Percentiles rank a stretch among this genome's conserved stretches.
Evolutionary conservation across 192 early-diverging fungal species (phyloP).

Genomic region (Backusella tuberculispora): DNA sequence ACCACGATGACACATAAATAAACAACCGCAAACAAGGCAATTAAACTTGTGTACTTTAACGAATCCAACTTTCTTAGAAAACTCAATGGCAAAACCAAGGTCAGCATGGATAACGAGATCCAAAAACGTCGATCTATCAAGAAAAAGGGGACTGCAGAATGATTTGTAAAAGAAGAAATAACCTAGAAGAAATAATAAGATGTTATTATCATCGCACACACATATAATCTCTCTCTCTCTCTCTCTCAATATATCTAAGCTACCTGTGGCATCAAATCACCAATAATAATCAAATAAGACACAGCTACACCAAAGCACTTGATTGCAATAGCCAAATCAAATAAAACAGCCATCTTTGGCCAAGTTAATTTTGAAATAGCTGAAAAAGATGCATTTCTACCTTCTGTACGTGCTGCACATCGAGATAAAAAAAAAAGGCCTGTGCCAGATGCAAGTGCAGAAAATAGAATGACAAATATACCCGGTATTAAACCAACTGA

Average conservation of each 20-base stretch:
- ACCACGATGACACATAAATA: slow-evolving; percentile 90
- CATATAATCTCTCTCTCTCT: background rate
- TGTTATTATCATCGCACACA: background rate
- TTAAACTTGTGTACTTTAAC: slow-evolving; percentile 84
- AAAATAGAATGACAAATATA: slow-evolving; percentile 78
- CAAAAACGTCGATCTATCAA: slow-evolving; percentile 76
- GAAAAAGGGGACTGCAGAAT: slow-evolving; percentile 22
- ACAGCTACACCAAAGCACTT: slow-evolving; percentile 98
- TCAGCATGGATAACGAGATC: slow-evolving; percentile 79
- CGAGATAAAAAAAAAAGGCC: slow-evolving; percentile 86
- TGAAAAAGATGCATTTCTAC: slow-evolving; percentile 88
- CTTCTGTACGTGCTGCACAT: slow-evolving; percentile 74
- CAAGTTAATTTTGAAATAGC: slow-evolving; percentile 90
- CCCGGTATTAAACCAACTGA: slow-evolving; percentile 84
- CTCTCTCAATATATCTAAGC: background rate
- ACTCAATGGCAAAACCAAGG: slow-evolving; percentile 70
- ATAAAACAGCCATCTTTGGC: slow-evolving; percentile 86
- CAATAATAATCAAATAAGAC: slow-evolving; percentile 94
- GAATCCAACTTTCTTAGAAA: slow-evolving; percentile 90
- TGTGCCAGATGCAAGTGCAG: slow-evolving; percentile 72
- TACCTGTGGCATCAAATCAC: slow-evolving; percentile 89
- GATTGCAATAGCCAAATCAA: slow-evolving; percentile 95
- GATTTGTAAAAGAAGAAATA: background rate
- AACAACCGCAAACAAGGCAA: slow-evolving; percentile 82
- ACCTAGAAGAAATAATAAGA: background rate